Evolutionary conservation across 257 asterid species (phyloP), one percentile per base, ranked within the genome.

Genomic region (Nyctanthes arbortristis): DNA sequence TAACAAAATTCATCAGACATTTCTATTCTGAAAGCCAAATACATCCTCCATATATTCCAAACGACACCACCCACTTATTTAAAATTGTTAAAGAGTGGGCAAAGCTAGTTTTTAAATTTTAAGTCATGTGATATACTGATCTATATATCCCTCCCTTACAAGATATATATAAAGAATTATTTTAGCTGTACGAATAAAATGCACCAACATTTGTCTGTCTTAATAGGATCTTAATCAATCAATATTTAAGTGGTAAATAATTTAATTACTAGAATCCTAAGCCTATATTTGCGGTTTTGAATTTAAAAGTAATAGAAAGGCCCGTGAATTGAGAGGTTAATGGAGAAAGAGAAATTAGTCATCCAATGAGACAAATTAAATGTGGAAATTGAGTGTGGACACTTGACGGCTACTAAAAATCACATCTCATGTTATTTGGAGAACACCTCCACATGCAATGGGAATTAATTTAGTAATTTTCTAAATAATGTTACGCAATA

Each of bases 21-120:
- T n/a, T n/a, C n/a, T n/a, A n/a, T n/a, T n/a, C n/a, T n/a, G n/a
- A n/a, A n/a, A n/a, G n/a, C n/a, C n/a, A 35, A 35, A 52, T 52
- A 61, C 69, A 25, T 69, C 66, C 75, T 78, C 43, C 62, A 61
- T 73, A 70, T 73, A 67, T 18, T 67, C 68, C 74, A 76, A 76
- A 66, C 63, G 68, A 79, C 74, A 75, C 25, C 70, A 73, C 84
- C 70, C 73, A 76, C 61, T 66, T 54, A 54, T 24, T 63, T 66
- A 59, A 60, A 66, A 28, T n/a, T n/a, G n/a, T n/a, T n/a, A 64
- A 36, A 64, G 56, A 66, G 24, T 68, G 61, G 81, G 82, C 77
- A 77, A 77, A 82, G 75, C 63, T 77, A 79, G 77, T 81, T 79
- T n/a, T n/a, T n/a, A n/a, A n/a, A n/a, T n/a, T n/a, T 79, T 82